phyloP scores from a whole-genome alignment of 1,284 basidiomycete species.

The Hypsizygus ulmarius region DNA sequence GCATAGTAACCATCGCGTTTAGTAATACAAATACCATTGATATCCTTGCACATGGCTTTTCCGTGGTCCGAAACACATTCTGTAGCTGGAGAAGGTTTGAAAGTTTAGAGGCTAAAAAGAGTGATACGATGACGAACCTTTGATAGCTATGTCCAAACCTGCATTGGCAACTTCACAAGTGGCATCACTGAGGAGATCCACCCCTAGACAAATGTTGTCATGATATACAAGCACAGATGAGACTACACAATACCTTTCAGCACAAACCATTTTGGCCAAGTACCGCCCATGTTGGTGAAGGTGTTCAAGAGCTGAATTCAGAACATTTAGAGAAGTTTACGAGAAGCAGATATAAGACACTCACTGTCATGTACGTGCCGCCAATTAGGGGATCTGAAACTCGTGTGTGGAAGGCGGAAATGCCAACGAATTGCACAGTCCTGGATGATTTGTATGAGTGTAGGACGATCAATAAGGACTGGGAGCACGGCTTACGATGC shows the following conservation, averaged over 20 bases:
- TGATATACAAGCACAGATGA: constrained; percentile 1
- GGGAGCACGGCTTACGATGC: constrained; percentile 58
- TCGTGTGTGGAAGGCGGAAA: constrained; percentile 96
- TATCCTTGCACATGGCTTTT: constrained; percentile 72
- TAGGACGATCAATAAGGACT: background rate
- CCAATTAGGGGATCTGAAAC: constrained; percentile 97
- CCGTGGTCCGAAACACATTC: constrained; percentile 93
- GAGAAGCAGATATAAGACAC: constrained; percentile 24
- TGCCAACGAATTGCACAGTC: constrained; percentile 97
- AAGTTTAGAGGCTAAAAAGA: background rate
- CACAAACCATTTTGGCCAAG: constrained; percentile 95
- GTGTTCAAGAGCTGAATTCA: constrained; percentile 82
- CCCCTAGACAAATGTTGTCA: constrained; percentile 43
- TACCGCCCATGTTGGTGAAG: constrained; percentile 95
- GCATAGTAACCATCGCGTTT: constrained; percentile 93
- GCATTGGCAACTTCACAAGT: constrained; percentile 70
- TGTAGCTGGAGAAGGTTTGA: constrained; percentile 41
- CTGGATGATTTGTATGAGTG: constrained; percentile 36
- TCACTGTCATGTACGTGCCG: constrained; percentile 96
- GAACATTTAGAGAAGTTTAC: background rate
- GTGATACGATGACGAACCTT: constrained; percentile 42
- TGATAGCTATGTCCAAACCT: constrained; percentile 49
- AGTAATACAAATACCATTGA: constrained; percentile 80
- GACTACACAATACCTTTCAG: constrained; percentile 61
- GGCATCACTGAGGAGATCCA: constrained; percentile 84